Evolutionary conservation across 495 filamentous ascomycete genomes (phyloP), one percentile per base, ranked within the genome.

Genomic region (Corynascus novoguineensis): DNA sequence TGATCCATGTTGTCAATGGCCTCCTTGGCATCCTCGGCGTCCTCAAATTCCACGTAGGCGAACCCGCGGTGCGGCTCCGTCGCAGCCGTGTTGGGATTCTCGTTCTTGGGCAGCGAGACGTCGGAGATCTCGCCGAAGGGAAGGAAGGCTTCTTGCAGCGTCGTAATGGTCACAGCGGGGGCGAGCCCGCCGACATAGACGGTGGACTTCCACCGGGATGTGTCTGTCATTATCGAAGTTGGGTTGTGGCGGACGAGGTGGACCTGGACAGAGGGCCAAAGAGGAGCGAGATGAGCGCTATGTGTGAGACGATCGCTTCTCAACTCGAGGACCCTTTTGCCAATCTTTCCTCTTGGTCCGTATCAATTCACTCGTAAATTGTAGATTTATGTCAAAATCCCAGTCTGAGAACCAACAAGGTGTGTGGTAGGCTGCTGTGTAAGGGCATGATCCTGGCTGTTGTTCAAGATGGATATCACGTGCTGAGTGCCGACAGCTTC

Each of bases 1-100:
- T 95, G 90, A 64, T 99, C 89, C 95, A 97, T 97, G 71, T 99
- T 99, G 78, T 97, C 90, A 67, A 99, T 96, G 35, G 93, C 93
- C 71, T 97, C 93, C 58, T 85, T 86, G 46, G 91, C 92, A 73
- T 99, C 93, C 52, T 83, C 83, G 21, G 83, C 78, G 32, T 88
- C 75, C 64, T 96, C 90, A 69, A 89, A 99, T 66, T 99, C 93
- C 35, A 99, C 89, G 65, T 97, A 97, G 59, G 91, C 95, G 71
- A 97, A 99, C 0, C 93, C 93, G 48, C 92, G 78, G 70, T 99
- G 93, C 11, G 81, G 76, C 12, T 95, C 90, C 31, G 35, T 15
- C 9, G 52, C 38, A 17, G 76, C 83, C 15, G 76, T 64, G 70
- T 79, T 74, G 52, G 83, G 85, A 53, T 83, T 71, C 58, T 95